Conservation (phyloP, 2,329 filamentous ascomycete species). For the Lasiodiplodia citricola region DNA sequence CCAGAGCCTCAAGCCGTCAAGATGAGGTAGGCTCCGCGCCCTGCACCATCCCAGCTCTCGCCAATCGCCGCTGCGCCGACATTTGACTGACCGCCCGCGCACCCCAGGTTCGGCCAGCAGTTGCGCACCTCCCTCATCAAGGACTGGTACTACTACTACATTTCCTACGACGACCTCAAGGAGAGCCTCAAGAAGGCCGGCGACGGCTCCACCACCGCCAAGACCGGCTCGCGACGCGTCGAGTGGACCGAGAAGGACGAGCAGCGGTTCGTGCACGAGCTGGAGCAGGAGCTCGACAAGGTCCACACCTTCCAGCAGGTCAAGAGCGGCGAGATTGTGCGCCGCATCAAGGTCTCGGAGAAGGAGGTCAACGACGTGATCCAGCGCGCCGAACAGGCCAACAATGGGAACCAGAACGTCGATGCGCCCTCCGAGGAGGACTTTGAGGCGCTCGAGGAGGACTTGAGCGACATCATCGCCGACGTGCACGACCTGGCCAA, state of each 20-base stretch:
- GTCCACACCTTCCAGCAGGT: slow-evolving; percentile 97
- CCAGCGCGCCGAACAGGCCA: slow-evolving; percentile 60
- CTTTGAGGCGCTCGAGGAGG: slow-evolving; percentile 90
- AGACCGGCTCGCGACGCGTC: slow-evolving; percentile 39
- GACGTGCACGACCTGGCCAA: slow-evolving; percentile 98
- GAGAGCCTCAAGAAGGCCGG: slow-evolving; percentile 76
- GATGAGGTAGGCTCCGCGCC: slow-evolving; percentile 13
- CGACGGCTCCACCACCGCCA: slow-evolving; percentile 41
- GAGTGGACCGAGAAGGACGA: slow-evolving; percentile 94
- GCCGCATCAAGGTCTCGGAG: slow-evolving; percentile 86
- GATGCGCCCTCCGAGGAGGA: slow-evolving; percentile 79
- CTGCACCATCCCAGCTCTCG: slow-evolving; percentile 12
- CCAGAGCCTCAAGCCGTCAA: background rate
- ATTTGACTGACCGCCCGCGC: slow-evolving; percentile 1
- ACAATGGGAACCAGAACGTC: slow-evolving; percentile 35
- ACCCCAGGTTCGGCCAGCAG: slow-evolving; percentile 85
- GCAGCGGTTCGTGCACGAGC: slow-evolving; percentile 80
- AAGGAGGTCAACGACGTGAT: slow-evolving; percentile 90
- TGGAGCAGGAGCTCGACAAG: slow-evolving; percentile 94
- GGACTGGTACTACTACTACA: slow-evolving; percentile 98
- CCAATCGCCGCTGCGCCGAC: background rate
- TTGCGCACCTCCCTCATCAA: slow-evolving; percentile 93
- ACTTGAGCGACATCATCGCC: slow-evolving; percentile 96
- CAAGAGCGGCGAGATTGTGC: slow-evolving; percentile 93
- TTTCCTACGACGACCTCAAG: slow-evolving; percentile 95